These are phyloP conservation scores for Globisporangium recalcitrans DNA, from an alignment of 352 stramenopile genomes.

Conservation along the genomic window DNA sequence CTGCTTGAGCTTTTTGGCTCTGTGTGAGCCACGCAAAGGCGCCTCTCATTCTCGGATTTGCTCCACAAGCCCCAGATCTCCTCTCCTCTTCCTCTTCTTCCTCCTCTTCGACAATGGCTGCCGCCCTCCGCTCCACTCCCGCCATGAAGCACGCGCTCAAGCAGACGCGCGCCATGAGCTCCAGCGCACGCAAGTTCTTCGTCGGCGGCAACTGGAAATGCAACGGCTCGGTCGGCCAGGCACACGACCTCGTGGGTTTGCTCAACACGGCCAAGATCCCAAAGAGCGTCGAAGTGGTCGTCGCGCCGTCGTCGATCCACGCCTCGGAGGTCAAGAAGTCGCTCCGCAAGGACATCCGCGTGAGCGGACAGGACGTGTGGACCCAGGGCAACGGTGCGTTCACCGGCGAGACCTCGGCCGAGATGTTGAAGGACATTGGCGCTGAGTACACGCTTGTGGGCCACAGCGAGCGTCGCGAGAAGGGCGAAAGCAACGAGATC, in stretches of 20 bases:
- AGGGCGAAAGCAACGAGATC: constrained; percentile 90
- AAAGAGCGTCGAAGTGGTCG: constrained; percentile 92
- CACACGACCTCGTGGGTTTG: constrained; percentile 63
- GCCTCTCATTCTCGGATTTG: constrained; percentile 51
- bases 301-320: constrained; percentile 94
- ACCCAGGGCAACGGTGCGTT: constrained; percentile 92
- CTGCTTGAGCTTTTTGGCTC: not conserved
- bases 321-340: constrained; percentile 51
- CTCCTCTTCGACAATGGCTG: not conserved
- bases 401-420: constrained; percentile 96
- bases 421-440: constrained; percentile 96
- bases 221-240: constrained; percentile 73
- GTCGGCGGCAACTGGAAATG: constrained; percentile 99
- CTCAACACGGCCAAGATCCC: constrained; percentile 85
- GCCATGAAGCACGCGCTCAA: constrained; percentile 31
- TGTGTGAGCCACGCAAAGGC: constrained; percentile 3
- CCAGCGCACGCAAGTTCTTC: constrained; percentile 93
- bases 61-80: constrained; percentile 26
- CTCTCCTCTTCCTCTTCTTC: constrained; percentile 8
- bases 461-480: constrained; percentile 93
- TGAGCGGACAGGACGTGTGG: constrained; percentile 95
- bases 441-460: constrained; percentile 95
- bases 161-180: constrained; percentile 60
- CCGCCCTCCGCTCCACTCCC: constrained; percentile 24
- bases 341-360: constrained; percentile 61